These are phyloP conservation scores for Leucoagaricus sp. DNA, from an alignment of 1,284 basidiomycete genomes.

Conservation along the genomic window DNA sequence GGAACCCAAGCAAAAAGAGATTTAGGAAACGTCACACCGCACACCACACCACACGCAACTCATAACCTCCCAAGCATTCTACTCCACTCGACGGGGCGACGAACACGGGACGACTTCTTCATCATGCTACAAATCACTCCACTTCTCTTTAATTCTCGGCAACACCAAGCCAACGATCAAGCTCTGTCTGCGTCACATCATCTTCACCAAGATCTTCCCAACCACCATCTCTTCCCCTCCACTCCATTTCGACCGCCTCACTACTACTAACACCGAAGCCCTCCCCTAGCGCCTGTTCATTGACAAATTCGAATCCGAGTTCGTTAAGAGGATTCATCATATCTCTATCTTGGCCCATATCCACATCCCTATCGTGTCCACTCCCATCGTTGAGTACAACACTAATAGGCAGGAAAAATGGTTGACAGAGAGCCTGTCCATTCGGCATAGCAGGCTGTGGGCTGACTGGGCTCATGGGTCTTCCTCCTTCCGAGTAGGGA, in stretches of 20 bases:
- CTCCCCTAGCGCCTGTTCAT: not conserved
- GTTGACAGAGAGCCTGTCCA: conserved; percentile 3
- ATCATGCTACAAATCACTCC: not conserved
- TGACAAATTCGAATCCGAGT: conserved; percentile 10
- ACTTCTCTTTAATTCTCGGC: not conserved
- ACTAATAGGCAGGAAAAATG: conserved; percentile 8
- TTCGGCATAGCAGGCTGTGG: conserved; percentile 14
- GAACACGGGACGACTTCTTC: no score
- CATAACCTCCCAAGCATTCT: no score
- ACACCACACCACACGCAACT: not conserved
- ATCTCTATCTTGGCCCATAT: not conserved
- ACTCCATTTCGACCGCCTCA: not conserved
- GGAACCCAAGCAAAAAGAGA: not conserved
- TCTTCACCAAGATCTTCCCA: conserved; percentile 11
- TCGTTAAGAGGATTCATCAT: not conserved
- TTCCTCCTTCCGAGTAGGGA: not conserved
- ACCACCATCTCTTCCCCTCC: conserved; percentile 10
- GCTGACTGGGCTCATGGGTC: conserved; percentile 8
- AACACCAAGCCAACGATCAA: conserved; percentile 2
- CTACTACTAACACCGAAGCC: not conserved
- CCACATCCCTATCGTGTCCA: not conserved
- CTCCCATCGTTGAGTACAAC: not conserved
- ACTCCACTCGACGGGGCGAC: no score
- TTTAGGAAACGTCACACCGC: not conserved
- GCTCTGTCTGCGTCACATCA: not conserved